Percentiles rank a stretch among this genome's conserved stretches.
phyloP scores from a whole-genome alignment of 2,329 filamentous ascomycete genomes.

The Uncinocarpus reesii region DNA sequence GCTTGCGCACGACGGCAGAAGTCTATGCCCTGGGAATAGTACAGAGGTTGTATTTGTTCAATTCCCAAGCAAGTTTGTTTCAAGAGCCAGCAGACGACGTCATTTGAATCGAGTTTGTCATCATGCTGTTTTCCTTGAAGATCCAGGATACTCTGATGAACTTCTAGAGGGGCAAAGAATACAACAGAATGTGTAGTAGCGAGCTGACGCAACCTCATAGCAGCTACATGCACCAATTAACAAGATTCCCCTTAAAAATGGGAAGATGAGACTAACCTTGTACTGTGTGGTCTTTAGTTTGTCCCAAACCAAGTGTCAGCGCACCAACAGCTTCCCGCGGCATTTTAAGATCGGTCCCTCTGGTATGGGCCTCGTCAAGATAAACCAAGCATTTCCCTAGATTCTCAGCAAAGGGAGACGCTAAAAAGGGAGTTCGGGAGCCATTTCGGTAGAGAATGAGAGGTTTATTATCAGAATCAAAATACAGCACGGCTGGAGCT shows the following conservation, averaged over 20 bases:
- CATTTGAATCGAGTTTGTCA: slow-evolving; percentile 35
- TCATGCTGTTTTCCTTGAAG: slow-evolving; percentile 25
- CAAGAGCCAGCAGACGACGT: slow-evolving; percentile 53
- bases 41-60: slow-evolving; percentile 50
- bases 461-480: slow-evolving; percentile 15
- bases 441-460: slow-evolving; percentile 13
- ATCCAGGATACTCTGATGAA: slow-evolving; percentile 51
- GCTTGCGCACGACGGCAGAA: slow-evolving; percentile 50
- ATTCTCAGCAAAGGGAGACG: slow-evolving; percentile 47
- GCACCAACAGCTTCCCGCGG: slow-evolving; percentile 48
- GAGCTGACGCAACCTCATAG: slow-evolving; percentile 55
- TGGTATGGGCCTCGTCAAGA: slow-evolving; percentile 56
- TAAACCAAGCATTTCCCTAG: slow-evolving; percentile 52
- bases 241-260: not conserved
- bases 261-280: slow-evolving; percentile 41
- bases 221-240: slow-evolving; percentile 36
- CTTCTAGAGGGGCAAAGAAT: slow-evolving; percentile 49
- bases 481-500: slow-evolving; percentile 14
- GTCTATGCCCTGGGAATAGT: slow-evolving; percentile 50
- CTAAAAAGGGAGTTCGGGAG: slow-evolving; percentile 32
- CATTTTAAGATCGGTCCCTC: slow-evolving; percentile 54
- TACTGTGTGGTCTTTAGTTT: slow-evolving; percentile 56
- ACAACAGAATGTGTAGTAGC: slow-evolving; percentile 46
- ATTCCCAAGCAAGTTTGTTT: slow-evolving; percentile 52
- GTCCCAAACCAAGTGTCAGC: slow-evolving; percentile 51